phyloP scores from a whole-genome alignment of 2,329 filamentous ascomycete genomes.

The Trichoderma oligosporum region DNA sequence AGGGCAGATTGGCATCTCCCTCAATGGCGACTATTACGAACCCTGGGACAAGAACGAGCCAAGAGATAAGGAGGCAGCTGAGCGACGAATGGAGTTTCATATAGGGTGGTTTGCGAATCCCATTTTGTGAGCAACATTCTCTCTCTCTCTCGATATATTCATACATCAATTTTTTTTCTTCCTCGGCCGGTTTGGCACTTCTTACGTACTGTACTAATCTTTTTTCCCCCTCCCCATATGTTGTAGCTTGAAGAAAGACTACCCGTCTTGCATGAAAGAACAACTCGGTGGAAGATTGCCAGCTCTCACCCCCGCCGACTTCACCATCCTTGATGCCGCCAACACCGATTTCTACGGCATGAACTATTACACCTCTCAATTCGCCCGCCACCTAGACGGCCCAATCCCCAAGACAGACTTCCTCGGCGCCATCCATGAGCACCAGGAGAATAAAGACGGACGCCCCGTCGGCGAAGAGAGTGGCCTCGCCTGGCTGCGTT shows the following conservation, averaged over 20 bases:
- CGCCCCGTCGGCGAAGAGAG: conserved; percentile 30
- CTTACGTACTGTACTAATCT: neutral
- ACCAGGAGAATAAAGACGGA: conserved; percentile 32
- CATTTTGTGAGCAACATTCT: conserved; percentile 32
- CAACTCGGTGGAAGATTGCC: conserved; percentile 34
- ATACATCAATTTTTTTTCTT: no score
- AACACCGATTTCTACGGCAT: conserved; percentile 39
- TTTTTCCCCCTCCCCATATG: no score
- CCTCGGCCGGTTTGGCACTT: no score
- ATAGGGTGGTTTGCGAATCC: conserved; percentile 41
- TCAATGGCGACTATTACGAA: conserved; percentile 40
- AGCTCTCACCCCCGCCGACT: conserved; percentile 28
- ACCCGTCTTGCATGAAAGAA: conserved; percentile 36
- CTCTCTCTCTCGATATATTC: neutral
- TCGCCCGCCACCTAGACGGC: conserved; percentile 28
- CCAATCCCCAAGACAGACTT: conserved; percentile 31
- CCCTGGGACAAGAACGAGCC: conserved; percentile 32
- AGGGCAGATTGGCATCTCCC: conserved; percentile 34
- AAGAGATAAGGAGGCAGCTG: conserved; percentile 31
- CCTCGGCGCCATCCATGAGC: conserved; percentile 34
- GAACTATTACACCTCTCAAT: conserved; percentile 41
- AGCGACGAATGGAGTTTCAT: conserved; percentile 37
- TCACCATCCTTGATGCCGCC: conserved; percentile 25
- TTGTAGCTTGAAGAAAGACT: conserved; percentile 30
- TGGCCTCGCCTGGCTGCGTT: conserved; percentile 35